Evolutionary conservation across 2,329 filamentous ascomycete species (phyloP).

Genomic region (Alternaria triticina): DNA sequence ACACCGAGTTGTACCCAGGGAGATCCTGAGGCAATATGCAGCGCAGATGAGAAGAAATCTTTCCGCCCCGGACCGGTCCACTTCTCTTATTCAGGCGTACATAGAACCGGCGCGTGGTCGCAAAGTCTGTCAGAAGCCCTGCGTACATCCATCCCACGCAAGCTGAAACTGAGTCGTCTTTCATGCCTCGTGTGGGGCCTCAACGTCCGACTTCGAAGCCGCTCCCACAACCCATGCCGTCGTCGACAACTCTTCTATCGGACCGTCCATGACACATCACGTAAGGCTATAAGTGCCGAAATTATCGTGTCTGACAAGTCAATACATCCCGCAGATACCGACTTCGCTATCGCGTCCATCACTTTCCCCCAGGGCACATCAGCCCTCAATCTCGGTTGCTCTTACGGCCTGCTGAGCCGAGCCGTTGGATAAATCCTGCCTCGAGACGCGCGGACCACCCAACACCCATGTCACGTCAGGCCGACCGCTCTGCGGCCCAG

Average conservation of each 20-base stretch:
- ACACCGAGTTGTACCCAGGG: background rate
- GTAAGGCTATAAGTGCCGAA: background rate
- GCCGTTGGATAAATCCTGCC: conserved; percentile 4
- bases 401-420: background rate
- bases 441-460: background rate
- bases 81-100: background rate
- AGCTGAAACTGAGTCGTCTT: background rate
- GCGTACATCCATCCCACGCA: background rate
- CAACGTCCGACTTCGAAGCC: background rate
- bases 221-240: background rate
- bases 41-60: background rate
- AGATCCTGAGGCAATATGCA: background rate
- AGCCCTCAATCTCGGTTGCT: conserved; percentile 7
- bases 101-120: background rate
- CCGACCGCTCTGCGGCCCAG: conserved; percentile 3
- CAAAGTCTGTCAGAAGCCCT: background rate
- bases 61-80: background rate
- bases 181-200: background rate
- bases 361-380: background rate
- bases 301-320: background rate
- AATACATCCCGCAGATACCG: background rate
- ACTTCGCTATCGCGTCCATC: background rate
- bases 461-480: background rate
- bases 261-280: background rate
- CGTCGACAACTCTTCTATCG: background rate